phyloP scores from a whole-genome alignment of 2,329 filamentous ascomycete species.

The Magnaporthiopsis rhizophila region DNA sequence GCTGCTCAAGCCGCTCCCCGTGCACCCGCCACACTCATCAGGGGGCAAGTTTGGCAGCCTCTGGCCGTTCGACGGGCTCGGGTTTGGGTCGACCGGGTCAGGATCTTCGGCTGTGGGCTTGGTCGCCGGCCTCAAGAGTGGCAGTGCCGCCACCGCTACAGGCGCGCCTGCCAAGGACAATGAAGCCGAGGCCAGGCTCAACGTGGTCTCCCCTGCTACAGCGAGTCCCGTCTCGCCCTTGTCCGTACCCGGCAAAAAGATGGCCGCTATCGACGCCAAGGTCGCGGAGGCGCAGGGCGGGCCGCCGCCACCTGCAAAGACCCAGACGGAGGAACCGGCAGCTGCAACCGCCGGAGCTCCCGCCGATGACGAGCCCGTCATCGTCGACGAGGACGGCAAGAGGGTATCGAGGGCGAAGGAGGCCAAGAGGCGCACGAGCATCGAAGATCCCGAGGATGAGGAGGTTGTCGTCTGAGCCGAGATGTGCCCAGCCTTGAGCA shows the following conservation, averaged over 20 bases:
- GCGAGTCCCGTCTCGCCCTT: not conserved
- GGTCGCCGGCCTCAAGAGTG: not conserved
- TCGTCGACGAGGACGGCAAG: constrained; percentile 32
- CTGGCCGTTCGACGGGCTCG: constrained; percentile 48
- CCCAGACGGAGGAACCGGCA: not conserved
- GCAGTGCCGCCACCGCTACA: too few relatives aligned
- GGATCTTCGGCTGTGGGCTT: not conserved
- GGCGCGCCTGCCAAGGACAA: constrained; percentile 11
- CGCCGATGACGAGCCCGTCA: constrained; percentile 22
- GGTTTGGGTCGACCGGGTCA: constrained; percentile 15
- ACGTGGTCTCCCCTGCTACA: not conserved
- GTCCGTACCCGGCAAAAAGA: not conserved
- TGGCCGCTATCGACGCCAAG: not conserved
- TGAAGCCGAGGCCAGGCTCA: constrained; percentile 16
- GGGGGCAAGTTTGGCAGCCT: constrained; percentile 40
- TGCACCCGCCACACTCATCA: constrained; percentile 36
- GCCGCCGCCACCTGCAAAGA: not conserved
- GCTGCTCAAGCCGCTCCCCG: constrained; percentile 46
- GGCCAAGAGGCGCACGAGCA: constrained; percentile 46
- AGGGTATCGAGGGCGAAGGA: constrained; percentile 39
- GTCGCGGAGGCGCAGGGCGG: not conserved
- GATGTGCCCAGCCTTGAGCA: not conserved
- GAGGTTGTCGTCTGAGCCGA: constrained; percentile 26
- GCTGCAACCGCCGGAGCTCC: not conserved
- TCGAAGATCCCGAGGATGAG: constrained; percentile 51